A percentile compares a stretch with the other conserved stretches of the same genome.
These are phyloP conservation scores for Casuarina cunninghamiana DNA, from an alignment of 306 rosid species.

Conservation along the genomic window DNA sequence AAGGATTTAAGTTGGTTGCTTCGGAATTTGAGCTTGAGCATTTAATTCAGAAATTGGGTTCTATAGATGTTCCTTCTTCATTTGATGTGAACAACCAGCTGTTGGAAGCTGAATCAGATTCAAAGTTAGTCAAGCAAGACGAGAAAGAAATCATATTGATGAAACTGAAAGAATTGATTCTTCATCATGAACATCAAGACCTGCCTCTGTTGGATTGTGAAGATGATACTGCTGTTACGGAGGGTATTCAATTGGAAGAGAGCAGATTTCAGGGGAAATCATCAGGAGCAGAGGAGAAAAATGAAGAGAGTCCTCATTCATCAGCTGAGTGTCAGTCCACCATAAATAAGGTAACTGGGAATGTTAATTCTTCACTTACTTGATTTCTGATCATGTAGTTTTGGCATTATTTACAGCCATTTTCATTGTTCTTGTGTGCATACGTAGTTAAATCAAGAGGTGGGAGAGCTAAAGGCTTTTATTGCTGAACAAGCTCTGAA, in stretches of 20 bases:
- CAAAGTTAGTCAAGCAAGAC: conserved; percentile 34
- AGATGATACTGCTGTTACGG: conserved; percentile 12
- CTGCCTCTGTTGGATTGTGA: conserved; percentile 20
- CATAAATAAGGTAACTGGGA: conserved; percentile 41
- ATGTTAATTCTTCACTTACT: background rate
- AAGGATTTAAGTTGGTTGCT: conserved; percentile 22
- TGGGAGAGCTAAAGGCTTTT: conserved; percentile 46
- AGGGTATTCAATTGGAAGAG: background rate
- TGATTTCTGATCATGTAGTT: background rate
- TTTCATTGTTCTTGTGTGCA: conserved; percentile 2
- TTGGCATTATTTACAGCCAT: background rate
- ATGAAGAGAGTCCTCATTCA: conserved; percentile 31
- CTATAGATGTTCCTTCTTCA: conserved; percentile 35
- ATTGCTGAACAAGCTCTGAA: conserved; percentile 37
- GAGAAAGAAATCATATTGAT: conserved; percentile 39
- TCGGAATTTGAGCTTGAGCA: conserved; percentile 18
- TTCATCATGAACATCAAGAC: conserved; percentile 27
- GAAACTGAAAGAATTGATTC: conserved; percentile 54
- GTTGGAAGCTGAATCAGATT: conserved; percentile 31
- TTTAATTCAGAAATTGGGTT: conserved; percentile 29
- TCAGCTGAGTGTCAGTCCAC: conserved; percentile 25
- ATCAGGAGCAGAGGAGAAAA: conserved; percentile 27
- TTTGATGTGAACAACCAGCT: conserved; percentile 35
- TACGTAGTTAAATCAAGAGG: conserved; percentile 53
- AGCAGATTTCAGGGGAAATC: conserved; percentile 19